Conservation (phyloP, 2,329 filamentous ascomycete species). For the Pyricularia sp. region DNA sequence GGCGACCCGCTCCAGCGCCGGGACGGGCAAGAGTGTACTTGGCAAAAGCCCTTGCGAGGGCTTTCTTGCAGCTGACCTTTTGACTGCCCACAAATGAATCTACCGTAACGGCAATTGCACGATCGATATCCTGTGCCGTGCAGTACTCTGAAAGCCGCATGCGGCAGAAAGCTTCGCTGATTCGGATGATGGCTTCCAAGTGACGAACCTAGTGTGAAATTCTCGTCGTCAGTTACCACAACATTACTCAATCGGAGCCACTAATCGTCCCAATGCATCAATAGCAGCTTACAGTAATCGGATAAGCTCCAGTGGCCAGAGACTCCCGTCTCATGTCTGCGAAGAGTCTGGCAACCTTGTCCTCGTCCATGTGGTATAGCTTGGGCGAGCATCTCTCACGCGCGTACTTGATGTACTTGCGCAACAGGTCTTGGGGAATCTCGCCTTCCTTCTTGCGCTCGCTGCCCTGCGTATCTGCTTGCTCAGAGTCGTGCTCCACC, state of each 20-base stretch:
- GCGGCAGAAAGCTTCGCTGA: conserved; percentile 85
- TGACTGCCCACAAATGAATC: conserved; percentile 93
- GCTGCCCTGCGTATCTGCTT: conserved; percentile 16
- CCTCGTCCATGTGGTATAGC: conserved; percentile 93
- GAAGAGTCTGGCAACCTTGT: conserved; percentile 88
- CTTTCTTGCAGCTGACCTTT: conserved; percentile 96
- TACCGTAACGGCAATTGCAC: conserved; percentile 91
- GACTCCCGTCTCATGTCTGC: conserved; percentile 93
- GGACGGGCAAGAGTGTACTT: conserved; percentile 65
- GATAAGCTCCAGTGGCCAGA: conserved; percentile 87
- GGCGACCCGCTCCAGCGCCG: conserved; percentile 18
- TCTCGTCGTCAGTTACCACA: neutral
- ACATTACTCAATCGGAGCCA: neutral
- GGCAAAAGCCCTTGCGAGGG: conserved; percentile 82
- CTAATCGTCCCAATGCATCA: neutral
- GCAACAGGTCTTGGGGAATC: conserved; percentile 77
- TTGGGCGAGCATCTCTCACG: conserved; percentile 82
- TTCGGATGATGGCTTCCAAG: conserved; percentile 93
- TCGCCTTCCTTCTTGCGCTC: conserved; percentile 42
- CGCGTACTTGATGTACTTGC: conserved; percentile 96
- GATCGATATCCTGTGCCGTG: conserved; percentile 79
- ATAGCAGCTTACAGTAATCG: conserved; percentile 68
- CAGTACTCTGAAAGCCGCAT: conserved; percentile 98
- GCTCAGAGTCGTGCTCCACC: conserved; percentile 42
- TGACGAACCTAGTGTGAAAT: conserved; percentile 62